These are phyloP conservation scores for Endotrypanum monterogeii DNA, from an alignment of 208 protist species.

Conservation along the genomic window DNA sequence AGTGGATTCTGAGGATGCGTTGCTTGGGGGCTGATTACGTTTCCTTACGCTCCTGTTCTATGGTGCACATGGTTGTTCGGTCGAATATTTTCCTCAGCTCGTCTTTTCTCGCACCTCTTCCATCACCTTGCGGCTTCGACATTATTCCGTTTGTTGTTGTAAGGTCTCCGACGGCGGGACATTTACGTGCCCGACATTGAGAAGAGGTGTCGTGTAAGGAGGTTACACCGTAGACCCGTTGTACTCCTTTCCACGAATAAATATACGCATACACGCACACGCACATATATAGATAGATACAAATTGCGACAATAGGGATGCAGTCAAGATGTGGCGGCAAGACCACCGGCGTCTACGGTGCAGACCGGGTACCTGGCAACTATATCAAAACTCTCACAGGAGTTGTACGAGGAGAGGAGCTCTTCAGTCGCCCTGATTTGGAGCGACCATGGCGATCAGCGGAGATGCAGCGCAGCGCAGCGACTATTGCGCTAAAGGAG, in stretches of 20 bases:
- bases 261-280: not conserved
- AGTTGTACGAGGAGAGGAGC: conserved; percentile 76
- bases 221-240: not conserved
- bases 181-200: not conserved
- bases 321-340: conserved; percentile 26
- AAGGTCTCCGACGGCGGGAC: not conserved
- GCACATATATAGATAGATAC: too few relatives aligned
- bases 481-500: conserved; percentile 72
- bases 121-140: not conserved
- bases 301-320: conserved; percentile 10
- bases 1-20: not conserved
- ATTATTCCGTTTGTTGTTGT: not conserved
- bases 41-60: not conserved
- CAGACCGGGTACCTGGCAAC: conserved; percentile 60
- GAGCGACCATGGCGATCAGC: conserved; percentile 84
- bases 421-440: conserved; percentile 86
- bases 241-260: not conserved
- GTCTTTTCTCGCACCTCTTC: not conserved
- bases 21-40: not conserved
- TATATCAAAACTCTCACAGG: conserved; percentile 81
- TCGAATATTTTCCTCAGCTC: too few relatives aligned
- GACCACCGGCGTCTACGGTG: conserved; percentile 72
- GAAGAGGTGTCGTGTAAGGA: not conserved
- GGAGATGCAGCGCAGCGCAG: conserved; percentile 47
- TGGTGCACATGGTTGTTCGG: too few relatives aligned